Evolutionary conservation across 345 rosid species (phyloP).

Genomic region (Trapa incisa): DNA sequence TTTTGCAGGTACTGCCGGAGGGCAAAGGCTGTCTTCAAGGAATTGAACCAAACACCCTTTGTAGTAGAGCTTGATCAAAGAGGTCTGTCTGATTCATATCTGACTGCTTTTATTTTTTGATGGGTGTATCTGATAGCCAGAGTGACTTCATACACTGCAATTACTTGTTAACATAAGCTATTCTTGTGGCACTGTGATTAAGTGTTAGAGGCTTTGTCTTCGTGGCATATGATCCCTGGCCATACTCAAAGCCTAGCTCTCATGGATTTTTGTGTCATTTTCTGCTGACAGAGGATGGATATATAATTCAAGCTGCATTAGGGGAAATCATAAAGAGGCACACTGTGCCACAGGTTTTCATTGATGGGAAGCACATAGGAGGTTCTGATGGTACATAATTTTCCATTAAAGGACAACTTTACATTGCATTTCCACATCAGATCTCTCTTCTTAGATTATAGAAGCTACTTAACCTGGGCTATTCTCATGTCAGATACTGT

Average conservation of each 20-base stretch:
- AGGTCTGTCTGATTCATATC: constrained; percentile 30
- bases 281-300: constrained; percentile 49
- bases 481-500: constrained; percentile 46
- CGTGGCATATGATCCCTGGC: neutral
- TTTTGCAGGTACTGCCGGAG: constrained; percentile 56
- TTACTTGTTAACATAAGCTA: neutral
- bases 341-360: constrained; percentile 90
- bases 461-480: neutral
- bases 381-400: constrained; percentile 63
- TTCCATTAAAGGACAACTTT: neutral
- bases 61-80: constrained; percentile 82
- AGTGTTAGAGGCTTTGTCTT: neutral
- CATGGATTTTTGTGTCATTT: neutral
- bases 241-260: neutral
- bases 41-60: constrained; percentile 52
- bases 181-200: neutral
- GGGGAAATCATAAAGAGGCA: constrained; percentile 49
- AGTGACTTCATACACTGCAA: neutral
- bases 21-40: constrained; percentile 75
- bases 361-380: constrained; percentile 74
- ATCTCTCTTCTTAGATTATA: neutral
- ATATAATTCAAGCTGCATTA: constrained; percentile 55
- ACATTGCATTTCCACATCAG: neutral
- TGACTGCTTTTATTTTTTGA: neutral
- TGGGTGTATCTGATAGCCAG: neutral